Percentiles rank a stretch among this genome's conserved stretches.
phyloP scores from a whole-genome alignment of 2,329 filamentous ascomycete genomes.

The Verruconis gallopava region DNA sequence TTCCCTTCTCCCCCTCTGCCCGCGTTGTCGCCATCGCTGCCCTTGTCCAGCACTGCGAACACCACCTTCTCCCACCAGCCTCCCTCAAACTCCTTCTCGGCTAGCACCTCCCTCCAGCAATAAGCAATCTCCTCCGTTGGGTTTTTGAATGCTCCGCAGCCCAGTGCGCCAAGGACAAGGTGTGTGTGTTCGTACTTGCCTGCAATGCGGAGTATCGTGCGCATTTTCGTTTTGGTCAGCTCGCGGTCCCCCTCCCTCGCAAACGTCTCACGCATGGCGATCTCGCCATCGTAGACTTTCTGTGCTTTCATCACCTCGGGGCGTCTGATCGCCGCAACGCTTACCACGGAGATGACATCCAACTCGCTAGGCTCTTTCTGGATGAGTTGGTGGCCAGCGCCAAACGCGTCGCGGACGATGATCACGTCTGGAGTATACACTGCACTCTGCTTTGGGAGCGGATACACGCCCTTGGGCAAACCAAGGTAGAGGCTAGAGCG shows the following conservation, averaged over 20 bases:
- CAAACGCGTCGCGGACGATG: constrained; percentile 41
- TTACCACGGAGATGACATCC: constrained; percentile 47
- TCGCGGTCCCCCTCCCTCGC: constrained; percentile 29
- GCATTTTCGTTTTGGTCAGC: constrained; percentile 50
- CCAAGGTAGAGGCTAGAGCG: constrained; percentile 42
- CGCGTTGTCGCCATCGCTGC: constrained; percentile 12
- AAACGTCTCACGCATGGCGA: constrained; percentile 12
- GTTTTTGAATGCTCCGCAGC: constrained; percentile 55
- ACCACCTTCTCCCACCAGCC: constrained; percentile 53
- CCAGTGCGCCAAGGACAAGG: constrained; percentile 55
- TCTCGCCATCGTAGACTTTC: not conserved
- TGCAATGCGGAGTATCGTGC: constrained; percentile 46
- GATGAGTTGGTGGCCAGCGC: constrained; percentile 35
- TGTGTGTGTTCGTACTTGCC: constrained; percentile 42
- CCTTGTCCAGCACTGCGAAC: constrained; percentile 47
- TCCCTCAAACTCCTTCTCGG: constrained; percentile 44
- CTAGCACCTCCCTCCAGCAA: constrained; percentile 49
- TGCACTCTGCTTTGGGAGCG: constrained; percentile 35
- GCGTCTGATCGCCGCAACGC: constrained; percentile 28
- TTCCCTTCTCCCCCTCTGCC: constrained; percentile 32
- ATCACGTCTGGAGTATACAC: constrained; percentile 50
- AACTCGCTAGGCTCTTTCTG: constrained; percentile 37
- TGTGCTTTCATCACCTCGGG: not conserved
- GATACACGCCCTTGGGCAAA: constrained; percentile 39
- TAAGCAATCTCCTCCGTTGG: constrained; percentile 47